Evolutionary conservation across 495 filamentous ascomycete species (phyloP).

Genomic region (Aspergillus steynii): DNA sequence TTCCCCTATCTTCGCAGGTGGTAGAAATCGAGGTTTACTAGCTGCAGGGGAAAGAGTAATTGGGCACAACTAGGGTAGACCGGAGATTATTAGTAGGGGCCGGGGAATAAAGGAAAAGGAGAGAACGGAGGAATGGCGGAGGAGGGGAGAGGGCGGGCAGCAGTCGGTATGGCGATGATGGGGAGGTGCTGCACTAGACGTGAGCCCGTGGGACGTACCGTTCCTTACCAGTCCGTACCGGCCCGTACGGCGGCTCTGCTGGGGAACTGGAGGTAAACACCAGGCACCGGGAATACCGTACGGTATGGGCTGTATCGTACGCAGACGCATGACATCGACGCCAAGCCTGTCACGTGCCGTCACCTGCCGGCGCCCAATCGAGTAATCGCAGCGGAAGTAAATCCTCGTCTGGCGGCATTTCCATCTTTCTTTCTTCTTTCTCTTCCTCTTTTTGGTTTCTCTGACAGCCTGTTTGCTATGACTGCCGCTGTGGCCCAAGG

Average conservation of each 20-base stretch:
- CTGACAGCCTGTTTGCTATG: background rate
- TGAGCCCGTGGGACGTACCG: no score
- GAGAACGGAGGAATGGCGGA: slow-evolving; percentile 2
- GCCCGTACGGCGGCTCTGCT: no score
- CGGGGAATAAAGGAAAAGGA: slow-evolving; percentile 4
- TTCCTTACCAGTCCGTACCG: background rate
- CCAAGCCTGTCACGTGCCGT: slow-evolving; percentile 6
- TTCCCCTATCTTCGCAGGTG: slow-evolving; percentile 18
- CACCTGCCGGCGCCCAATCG: background rate
- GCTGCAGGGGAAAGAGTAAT: slow-evolving; percentile 1
- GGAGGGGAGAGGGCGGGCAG: slow-evolving; percentile 5
- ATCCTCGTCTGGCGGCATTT: background rate
- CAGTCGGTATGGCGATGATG: no score
- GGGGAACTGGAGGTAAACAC: no score
- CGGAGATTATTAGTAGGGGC: background rate
- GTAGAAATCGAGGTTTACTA: background rate
- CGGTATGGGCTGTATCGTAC: slow-evolving; percentile 1
- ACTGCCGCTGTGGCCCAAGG: background rate
- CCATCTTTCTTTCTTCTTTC: background rate
- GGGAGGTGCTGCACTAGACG: no score
- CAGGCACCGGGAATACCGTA: background rate
- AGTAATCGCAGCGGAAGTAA: background rate
- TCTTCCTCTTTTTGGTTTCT: background rate
- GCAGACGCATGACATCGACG: slow-evolving; percentile 3
- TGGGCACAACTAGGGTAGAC: slow-evolving; percentile 9